These are phyloP conservation scores for Trichoderma cornu-damae DNA, from an alignment of 2,329 filamentous ascomycete species.

Conservation along the genomic window DNA sequence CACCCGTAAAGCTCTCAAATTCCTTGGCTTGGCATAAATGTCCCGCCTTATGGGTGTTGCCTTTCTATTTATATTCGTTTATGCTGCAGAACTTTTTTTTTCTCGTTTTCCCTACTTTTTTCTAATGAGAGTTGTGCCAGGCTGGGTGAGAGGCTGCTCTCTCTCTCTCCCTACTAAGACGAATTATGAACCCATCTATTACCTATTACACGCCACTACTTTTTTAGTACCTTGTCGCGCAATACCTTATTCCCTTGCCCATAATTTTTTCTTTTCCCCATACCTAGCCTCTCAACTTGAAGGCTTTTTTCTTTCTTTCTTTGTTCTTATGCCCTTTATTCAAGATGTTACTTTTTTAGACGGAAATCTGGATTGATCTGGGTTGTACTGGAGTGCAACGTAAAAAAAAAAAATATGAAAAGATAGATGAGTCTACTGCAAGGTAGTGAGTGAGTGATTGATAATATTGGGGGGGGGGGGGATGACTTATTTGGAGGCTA, in stretches of 20 bases:
- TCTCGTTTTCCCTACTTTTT: too few relatives aligned
- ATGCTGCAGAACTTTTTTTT: too few relatives aligned
- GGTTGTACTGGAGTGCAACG: neutral
- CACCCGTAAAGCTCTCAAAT: conserved; percentile 50
- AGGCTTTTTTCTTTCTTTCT: too few relatives aligned
- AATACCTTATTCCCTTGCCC: neutral
- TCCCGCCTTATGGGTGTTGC: neutral
- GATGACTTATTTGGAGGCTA: too few relatives aligned
- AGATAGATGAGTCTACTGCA: conserved; percentile 6
- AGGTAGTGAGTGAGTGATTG: neutral
- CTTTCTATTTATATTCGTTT: neutral
- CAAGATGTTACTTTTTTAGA: neutral
- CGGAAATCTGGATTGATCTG: neutral
- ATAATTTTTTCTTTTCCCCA: neutral
- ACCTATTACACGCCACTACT: neutral
- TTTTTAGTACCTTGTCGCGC: too few relatives aligned
- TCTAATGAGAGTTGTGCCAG: neutral
- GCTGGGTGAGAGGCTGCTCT: neutral
- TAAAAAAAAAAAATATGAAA: conserved; percentile 4
- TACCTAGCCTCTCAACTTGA: neutral
- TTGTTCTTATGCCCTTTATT: neutral
- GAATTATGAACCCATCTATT: conserved; percentile 14
- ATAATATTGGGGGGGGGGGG: too few relatives aligned
- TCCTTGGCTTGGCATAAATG: conserved; percentile 40
- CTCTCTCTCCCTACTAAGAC: neutral